Conservation (phyloP, 768 basidiomycete genomes). For the Tubosaeta sp. region DNA sequence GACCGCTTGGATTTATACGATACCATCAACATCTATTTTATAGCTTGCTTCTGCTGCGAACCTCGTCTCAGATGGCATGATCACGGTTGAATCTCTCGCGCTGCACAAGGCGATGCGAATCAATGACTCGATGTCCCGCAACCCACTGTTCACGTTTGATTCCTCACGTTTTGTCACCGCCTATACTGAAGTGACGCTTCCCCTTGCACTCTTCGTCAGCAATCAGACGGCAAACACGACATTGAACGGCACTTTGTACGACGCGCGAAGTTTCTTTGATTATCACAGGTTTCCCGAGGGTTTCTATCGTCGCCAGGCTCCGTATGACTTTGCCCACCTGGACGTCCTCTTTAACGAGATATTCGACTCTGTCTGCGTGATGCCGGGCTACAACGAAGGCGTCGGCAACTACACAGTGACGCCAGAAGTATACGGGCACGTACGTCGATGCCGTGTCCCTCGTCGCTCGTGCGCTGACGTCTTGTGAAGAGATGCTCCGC, state of each 20-base stretch:
- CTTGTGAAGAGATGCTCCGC: constrained; percentile 12
- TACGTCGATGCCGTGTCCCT: constrained; percentile 2
- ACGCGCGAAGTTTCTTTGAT: constrained; percentile 19
- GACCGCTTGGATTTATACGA: background rate
- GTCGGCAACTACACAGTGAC: constrained; percentile 13
- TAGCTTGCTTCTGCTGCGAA: constrained; percentile 18
- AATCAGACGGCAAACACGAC: constrained; percentile 21
- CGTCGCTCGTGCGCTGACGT: background rate
- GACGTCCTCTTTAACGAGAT: background rate
- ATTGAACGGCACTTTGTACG: constrained; percentile 6
- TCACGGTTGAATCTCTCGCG: constrained; percentile 19
- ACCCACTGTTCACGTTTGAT: constrained; percentile 18
- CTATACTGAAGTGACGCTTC: constrained; percentile 18
- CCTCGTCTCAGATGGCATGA: constrained; percentile 12
- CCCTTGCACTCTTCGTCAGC: constrained; percentile 21
- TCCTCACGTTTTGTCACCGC: constrained; percentile 15
- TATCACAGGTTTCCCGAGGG: constrained; percentile 13
- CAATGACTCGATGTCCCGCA: constrained; percentile 22
- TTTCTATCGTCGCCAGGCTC: constrained; percentile 13
- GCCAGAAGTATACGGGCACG: constrained; percentile 2
- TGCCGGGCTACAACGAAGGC: constrained; percentile 18
- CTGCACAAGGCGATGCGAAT: constrained; percentile 19
- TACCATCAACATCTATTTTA: background rate
- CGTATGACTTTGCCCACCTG: constrained; percentile 8
- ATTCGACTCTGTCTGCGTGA: background rate